phyloP scores from a whole-genome alignment of 495 filamentous ascomycete species.

The Aspergillus ostianus region DNA sequence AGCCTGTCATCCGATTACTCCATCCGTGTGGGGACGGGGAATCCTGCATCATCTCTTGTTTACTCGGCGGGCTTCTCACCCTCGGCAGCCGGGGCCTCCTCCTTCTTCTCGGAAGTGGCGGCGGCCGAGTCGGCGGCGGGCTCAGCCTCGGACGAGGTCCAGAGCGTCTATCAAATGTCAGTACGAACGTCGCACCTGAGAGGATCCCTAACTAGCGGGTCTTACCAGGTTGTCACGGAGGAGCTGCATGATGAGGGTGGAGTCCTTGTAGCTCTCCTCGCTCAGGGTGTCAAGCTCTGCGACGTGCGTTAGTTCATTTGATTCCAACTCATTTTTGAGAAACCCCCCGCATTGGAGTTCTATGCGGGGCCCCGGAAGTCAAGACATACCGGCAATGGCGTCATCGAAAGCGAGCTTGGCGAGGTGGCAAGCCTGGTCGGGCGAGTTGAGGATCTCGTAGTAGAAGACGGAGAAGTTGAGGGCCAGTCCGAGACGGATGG shows the following conservation, averaged over 20 bases:
- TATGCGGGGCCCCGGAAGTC: background rate
- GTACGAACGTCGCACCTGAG: slow-evolving; percentile 6
- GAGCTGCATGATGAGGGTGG: slow-evolving; percentile 99
- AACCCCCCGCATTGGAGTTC: background rate
- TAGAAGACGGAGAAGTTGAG: slow-evolving; percentile 99
- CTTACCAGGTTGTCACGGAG: slow-evolving; percentile 97
- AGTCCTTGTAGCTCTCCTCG: slow-evolving; percentile 99
- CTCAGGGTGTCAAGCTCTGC: slow-evolving; percentile 95
- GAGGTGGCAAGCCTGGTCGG: slow-evolving; percentile 97
- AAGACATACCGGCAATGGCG: slow-evolving; percentile 84
- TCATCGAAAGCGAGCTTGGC: slow-evolving; percentile 99
- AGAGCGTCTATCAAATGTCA: slow-evolving; percentile 75
- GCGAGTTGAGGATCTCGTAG: slow-evolving; percentile 99
- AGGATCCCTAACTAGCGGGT: background rate
- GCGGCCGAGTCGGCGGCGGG: slow-evolving; percentile 52
- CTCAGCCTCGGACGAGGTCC: slow-evolving; percentile 98
- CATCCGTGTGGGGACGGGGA: slow-evolving; percentile 29
- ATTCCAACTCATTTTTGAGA: background rate
- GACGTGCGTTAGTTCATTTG: slow-evolving; percentile 20
- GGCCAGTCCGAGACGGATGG: slow-evolving; percentile 96
- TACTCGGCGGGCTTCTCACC: slow-evolving; percentile 61
- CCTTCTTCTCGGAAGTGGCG: slow-evolving; percentile 59
- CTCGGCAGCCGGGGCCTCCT: slow-evolving; percentile 55
- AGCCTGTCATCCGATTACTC: slow-evolving; percentile 11
- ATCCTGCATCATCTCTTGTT: slow-evolving; percentile 39